A percentile compares a stretch with the other conserved stretches of the same genome.
Evolutionary conservation across 495 filamentous ascomycete genomes (phyloP).

Genomic region (Penicillium bialowiezense): DNA sequence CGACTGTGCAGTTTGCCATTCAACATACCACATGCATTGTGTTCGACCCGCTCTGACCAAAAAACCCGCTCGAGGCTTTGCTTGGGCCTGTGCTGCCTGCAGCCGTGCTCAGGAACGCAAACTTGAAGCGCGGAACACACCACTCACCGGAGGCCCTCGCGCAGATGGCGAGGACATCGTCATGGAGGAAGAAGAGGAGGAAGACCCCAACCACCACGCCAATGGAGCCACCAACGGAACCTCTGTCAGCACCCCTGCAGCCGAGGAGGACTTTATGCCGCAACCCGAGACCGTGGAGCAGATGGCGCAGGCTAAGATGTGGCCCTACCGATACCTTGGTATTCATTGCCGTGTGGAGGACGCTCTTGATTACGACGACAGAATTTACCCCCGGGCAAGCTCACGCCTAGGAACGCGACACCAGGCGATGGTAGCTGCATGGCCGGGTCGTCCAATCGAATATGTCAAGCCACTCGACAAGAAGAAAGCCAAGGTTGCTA

Average conservation of each 20-base stretch:
- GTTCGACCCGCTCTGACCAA: slow-evolving; percentile 89
- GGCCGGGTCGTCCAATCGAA: slow-evolving; percentile 81
- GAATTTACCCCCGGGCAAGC: slow-evolving; percentile 93
- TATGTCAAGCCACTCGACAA: slow-evolving; percentile 89
- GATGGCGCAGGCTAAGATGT: slow-evolving; percentile 84
- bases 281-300: slow-evolving; percentile 85
- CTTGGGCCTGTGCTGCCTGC: slow-evolving; percentile 95
- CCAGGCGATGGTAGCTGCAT: slow-evolving; percentile 80
- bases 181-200: slow-evolving; percentile 68
- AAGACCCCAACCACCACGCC: slow-evolving; percentile 28
- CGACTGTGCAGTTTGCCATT: slow-evolving; percentile 89
- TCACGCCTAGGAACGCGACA: slow-evolving; percentile 89
- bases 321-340: slow-evolving; percentile 94
- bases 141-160: slow-evolving; percentile 52
- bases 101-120: slow-evolving; percentile 90
- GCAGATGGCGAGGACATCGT: slow-evolving; percentile 78
- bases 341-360: slow-evolving; percentile 97
- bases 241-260: slow-evolving; percentile 58
- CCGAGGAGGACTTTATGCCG: slow-evolving; percentile 49
- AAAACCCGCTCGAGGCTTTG: slow-evolving; percentile 96
- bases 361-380: slow-evolving; percentile 94
- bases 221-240: slow-evolving; percentile 45
- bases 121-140: slow-evolving; percentile 86
- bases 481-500: slow-evolving; percentile 66
- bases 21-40: slow-evolving; percentile 98